These are phyloP conservation scores for Ogataea pignaliae DNA, from an alignment of 805 yeast species.

Conservation along the genomic window DNA sequence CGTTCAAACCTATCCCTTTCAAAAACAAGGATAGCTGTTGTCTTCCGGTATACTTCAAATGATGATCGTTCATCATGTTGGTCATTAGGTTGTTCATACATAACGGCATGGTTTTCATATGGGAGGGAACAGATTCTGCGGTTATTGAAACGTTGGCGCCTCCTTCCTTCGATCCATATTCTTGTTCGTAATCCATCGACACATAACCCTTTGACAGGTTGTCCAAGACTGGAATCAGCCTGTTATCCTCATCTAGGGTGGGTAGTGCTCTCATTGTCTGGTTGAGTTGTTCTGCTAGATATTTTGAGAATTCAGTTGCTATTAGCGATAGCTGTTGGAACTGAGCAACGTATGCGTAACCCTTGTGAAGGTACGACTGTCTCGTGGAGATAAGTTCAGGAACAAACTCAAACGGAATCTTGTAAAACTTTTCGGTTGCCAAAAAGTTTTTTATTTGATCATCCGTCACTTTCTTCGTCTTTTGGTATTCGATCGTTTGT, in stretches of 20 bases:
- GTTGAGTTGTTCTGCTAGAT: conserved; percentile 48
- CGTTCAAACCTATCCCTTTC: conserved; percentile 82
- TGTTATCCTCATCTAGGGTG: conserved; percentile 84
- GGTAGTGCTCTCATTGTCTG: conserved; percentile 76
- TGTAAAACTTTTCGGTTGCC: conserved; percentile 64
- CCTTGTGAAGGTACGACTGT: conserved; percentile 59
- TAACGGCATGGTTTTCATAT: conserved; percentile 69
- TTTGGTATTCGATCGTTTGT: conserved; percentile 26
- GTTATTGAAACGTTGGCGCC: conserved; percentile 37
- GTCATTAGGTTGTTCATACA: conserved; percentile 50
- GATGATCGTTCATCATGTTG: conserved; percentile 64
- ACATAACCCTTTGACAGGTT: conserved; percentile 74
- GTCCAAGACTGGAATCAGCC: conserved; percentile 77
- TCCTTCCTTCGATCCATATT: conserved; percentile 9
- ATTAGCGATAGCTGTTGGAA: conserved; percentile 71
- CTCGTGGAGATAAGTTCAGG: conserved; percentile 73
- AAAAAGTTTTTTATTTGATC: conserved; percentile 52
- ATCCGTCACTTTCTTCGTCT: conserved; percentile 35
- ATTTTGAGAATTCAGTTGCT: conserved; percentile 58
- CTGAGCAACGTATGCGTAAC: conserved; percentile 82
- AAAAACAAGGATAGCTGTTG: conserved; percentile 81
- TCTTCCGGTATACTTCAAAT: conserved; percentile 78
- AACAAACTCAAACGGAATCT: conserved; percentile 84
- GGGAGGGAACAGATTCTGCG: conserved; percentile 54
- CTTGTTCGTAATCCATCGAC: conserved; percentile 39